Conservation (phyloP, 1,284 basidiomycete genomes). For the Phylloboletellus chloephorus region DNA sequence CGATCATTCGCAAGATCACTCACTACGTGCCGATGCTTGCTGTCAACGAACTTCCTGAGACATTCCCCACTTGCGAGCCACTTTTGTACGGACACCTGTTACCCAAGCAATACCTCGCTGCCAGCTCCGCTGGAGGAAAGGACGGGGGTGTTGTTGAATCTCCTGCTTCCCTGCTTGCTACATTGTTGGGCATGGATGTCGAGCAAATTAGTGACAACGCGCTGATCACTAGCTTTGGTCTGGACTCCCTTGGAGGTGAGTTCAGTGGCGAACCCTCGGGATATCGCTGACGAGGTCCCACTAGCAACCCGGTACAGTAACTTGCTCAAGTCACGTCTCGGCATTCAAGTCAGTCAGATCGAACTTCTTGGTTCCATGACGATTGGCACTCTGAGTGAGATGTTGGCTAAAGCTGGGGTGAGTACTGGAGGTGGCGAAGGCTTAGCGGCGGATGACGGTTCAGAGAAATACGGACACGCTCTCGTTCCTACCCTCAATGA, state of each 20-base stretch:
- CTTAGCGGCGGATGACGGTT: conserved; percentile 19
- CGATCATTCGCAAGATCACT: conserved; percentile 24
- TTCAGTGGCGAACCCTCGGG: neutral
- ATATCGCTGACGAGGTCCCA: neutral
- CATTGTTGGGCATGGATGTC: conserved; percentile 21
- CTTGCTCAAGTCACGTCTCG: conserved; percentile 25
- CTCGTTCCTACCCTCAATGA: conserved; percentile 28
- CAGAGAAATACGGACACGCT: conserved; percentile 26
- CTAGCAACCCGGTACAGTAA: conserved; percentile 28
- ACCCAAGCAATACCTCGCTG: conserved; percentile 21
- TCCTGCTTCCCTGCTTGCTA: conserved; percentile 25
- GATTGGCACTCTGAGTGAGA: conserved; percentile 22
- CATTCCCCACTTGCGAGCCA: conserved; percentile 25
- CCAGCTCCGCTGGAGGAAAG: conserved; percentile 6
- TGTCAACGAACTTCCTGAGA: conserved; percentile 21
- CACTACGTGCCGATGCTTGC: conserved; percentile 31
- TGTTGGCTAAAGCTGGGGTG: conserved; percentile 17
- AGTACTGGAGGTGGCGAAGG: conserved; percentile 4
- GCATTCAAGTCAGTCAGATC: conserved; percentile 29
- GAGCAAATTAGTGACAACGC: conserved; percentile 28
- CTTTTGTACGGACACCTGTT: conserved; percentile 24
- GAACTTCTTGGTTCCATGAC: conserved; percentile 31
- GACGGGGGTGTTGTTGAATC: conserved; percentile 16
- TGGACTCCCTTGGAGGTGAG: conserved; percentile 30
- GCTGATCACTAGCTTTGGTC: conserved; percentile 29